Base-by-base conservation (phyloP, 331 rosid genomes). In the Quercus lobata region DNA sequence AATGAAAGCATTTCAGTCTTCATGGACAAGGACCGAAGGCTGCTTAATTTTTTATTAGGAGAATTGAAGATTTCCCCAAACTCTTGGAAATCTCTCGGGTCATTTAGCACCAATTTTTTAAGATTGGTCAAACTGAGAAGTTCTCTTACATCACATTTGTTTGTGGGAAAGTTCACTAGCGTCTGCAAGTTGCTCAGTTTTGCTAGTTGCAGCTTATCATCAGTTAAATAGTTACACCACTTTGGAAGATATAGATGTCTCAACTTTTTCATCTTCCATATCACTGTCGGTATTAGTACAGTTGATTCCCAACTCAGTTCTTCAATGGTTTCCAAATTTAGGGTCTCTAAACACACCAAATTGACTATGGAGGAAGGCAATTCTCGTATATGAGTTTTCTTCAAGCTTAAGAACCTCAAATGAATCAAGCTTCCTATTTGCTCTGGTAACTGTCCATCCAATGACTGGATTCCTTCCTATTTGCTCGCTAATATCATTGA, bases 241-340 rank as follows among this genome's bases (percentile, higher is more conserved):
- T 3, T 1, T 0, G 91, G 92, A 75, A 90, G 89, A 72, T 86
- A 88, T 19, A 90, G 60, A 88, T 88, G 92, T 70, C 85, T 90
- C 84, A 90, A 73, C 27, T 57, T 34, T 55, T 69, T 55, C 80
- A 88, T 55, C 74, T 80, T 83, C 60, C 76, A 81, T 68, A 86
- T n/a, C 6, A 76, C 80, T 14, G 75, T 76, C 9, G 84, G 86
- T 73, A 84, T 77, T 56, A 85, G 86, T 4, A 84, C 82, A 4
- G 86, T 71, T 15, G 85, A 80, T 82, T 85, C 84, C 84, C 86
- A 76, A 22, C 81, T 76, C 53, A 83, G 71, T 62, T 85, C 86
- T 17, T 66, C 78, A n/a, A 88, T 49, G 25, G 91, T 88, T 73
- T 77, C 80, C 79, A 88, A 41, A 77, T 86, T 84, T 14, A 90